Conservation (phyloP, 805 yeast genomes). For the Candida palmyrensis region DNA sequence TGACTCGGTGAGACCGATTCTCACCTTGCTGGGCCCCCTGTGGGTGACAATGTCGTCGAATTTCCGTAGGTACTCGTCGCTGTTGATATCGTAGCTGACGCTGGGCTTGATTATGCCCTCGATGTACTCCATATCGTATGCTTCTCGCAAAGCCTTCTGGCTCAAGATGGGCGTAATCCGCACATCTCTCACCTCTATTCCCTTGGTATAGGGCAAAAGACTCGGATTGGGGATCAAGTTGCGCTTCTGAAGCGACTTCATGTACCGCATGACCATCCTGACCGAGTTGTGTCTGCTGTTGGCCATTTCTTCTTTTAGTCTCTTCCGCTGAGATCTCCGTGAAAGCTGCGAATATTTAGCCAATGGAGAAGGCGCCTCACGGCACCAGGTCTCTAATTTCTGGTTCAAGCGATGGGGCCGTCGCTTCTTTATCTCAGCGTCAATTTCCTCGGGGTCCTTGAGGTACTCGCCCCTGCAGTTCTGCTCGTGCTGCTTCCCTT, state of each 20-base stretch:
- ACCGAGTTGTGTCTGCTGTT: slow-evolving; percentile 3
- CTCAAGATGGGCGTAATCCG: slow-evolving; percentile 21
- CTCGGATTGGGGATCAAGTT: slow-evolving; percentile 28
- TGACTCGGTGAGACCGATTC: slow-evolving; percentile 23
- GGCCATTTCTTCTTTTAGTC: slow-evolving; percentile 2
- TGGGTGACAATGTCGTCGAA: slow-evolving; percentile 17
- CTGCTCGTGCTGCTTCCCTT: slow-evolving; percentile 7
- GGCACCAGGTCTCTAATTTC: too few species aligned
- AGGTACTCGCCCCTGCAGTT: slow-evolving; percentile 15
- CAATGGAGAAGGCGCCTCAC: too few species aligned
- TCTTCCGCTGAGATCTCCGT: background rate
- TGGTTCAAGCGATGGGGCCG: background rate
- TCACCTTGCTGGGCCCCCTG: slow-evolving; percentile 34
- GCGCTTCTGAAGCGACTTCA: slow-evolving; percentile 21
- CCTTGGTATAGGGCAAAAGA: slow-evolving; percentile 23
- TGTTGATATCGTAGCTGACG: slow-evolving; percentile 29
- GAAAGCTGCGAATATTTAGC: too few species aligned
- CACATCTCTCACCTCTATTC: slow-evolving; percentile 7
- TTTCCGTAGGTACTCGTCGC: slow-evolving; percentile 16
- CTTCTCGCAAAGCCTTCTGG: slow-evolving; percentile 14
- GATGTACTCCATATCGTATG: slow-evolving; percentile 29
- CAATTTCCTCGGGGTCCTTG: background rate
- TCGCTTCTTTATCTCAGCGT: slow-evolving; percentile 5
- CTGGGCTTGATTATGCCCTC: slow-evolving; percentile 28
- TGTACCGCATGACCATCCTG: slow-evolving; percentile 20